These are phyloP conservation scores for Aristolochia contorta DNA, from an alignment of 164 flowering plant species.

Conservation along the genomic window DNA sequence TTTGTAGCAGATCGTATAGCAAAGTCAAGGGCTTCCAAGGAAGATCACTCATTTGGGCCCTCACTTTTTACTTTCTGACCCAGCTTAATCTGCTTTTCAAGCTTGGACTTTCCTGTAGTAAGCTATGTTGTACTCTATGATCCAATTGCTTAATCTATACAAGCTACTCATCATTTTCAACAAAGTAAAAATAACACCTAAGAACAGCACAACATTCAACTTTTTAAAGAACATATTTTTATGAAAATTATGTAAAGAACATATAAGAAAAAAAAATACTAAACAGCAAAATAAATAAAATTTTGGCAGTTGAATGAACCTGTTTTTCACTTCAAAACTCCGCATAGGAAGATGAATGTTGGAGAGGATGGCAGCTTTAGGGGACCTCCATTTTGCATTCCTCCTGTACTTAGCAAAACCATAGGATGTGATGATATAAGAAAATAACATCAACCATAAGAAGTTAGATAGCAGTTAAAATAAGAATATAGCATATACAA, in stretches of 20 bases:
- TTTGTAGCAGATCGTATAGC: too few relatives aligned
- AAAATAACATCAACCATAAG: neutral
- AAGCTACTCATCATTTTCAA: too few relatives aligned
- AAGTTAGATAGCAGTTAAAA: neutral
- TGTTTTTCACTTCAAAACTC: slow-evolving; percentile 68
- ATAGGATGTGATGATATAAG: neutral
- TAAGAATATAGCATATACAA: neutral
- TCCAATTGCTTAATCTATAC: too few relatives aligned
- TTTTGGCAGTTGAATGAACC: slow-evolving; percentile 25
- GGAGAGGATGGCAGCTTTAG: slow-evolving; percentile 60
- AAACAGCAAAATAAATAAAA: neutral
- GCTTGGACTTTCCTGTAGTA: too few relatives aligned
- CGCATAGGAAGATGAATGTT: slow-evolving; percentile 88
- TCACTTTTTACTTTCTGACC: too few relatives aligned
- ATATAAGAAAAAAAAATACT: neutral
- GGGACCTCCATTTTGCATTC: slow-evolving; percentile 41
- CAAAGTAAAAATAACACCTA: neutral
- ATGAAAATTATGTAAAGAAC: neutral
- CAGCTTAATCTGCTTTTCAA: too few relatives aligned
- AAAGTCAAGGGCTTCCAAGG: too few relatives aligned
- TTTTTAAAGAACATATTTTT: too few relatives aligned
- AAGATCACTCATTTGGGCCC: too few relatives aligned
- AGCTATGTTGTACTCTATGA: too few relatives aligned
- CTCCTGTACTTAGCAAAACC: slow-evolving; percentile 22
- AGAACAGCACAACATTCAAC: neutral